Percentiles rank a stretch among this genome's conserved stretches.
Evolutionary conservation across 2,329 filamentous ascomycete species (phyloP).

Genomic region (Esteya vermicola): DNA sequence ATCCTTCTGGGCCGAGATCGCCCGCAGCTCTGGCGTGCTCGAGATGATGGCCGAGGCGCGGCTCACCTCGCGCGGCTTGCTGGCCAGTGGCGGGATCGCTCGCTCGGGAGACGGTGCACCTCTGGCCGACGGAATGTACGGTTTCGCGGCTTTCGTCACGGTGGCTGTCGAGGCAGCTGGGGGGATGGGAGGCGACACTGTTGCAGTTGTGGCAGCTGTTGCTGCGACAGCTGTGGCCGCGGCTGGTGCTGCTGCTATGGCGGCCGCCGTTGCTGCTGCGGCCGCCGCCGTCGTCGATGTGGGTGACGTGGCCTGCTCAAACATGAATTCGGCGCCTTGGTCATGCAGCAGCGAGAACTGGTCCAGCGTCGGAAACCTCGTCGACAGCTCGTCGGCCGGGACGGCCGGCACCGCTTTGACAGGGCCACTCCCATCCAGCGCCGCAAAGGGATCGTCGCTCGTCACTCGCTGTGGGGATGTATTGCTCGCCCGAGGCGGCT

Average conservation of each 20-base stretch:
- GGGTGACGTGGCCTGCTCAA: conserved; percentile 38
- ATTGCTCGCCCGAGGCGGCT: too few species aligned
- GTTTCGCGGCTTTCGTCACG: neutral
- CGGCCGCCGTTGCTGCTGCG: conserved; percentile 43
- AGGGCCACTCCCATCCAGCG: conserved; percentile 44
- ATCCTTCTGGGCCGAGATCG: conserved; percentile 32
- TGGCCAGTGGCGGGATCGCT: too few species aligned
- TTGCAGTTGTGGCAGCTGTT: too few species aligned
- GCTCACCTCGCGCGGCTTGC: conserved; percentile 29
- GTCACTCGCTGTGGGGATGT: conserved; percentile 58
- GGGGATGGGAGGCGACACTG: too few species aligned
- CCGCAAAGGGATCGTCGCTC: conserved; percentile 75
- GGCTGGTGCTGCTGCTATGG: neutral
- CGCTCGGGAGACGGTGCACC: neutral
- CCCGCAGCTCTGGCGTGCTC: conserved; percentile 46
- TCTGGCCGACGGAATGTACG: conserved; percentile 9
- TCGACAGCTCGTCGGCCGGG: conserved; percentile 65
- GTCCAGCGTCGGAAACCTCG: conserved; percentile 78
- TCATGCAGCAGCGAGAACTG: conserved; percentile 88
- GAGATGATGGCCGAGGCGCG: conserved; percentile 50
- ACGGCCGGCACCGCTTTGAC: conserved; percentile 35
- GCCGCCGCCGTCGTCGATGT: conserved; percentile 17
- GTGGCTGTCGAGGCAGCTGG: conserved; percentile 14
- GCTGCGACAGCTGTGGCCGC: conserved; percentile 8
- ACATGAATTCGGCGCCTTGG: conserved; percentile 70